Evolutionary conservation across 257 asterid genomes (phyloP), one percentile per base, ranked within the genome.

Genomic region (Solanum tacnaense): DNA sequence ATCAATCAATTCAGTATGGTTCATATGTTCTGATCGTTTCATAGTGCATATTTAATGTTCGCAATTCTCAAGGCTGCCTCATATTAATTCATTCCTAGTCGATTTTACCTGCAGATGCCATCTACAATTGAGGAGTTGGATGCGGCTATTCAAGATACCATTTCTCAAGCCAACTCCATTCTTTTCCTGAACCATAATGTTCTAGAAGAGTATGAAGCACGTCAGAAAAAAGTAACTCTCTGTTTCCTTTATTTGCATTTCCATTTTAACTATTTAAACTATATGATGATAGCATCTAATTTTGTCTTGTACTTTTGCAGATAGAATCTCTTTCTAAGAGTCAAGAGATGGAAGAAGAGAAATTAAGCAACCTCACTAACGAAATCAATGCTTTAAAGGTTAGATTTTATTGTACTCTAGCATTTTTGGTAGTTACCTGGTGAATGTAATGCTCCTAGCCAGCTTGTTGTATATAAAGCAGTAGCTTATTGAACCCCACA

Each of bases 141-240:
- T 90, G 97, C 96, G 86, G 95, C 98, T 72, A 94, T 97, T 87
- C 94, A 93, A 71, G 98, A 96, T 89, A 92, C 94, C 29, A 92
- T 87, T 92, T 90, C 95, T 84, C 93, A 97, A 94, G 98, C 99
- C 87, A 93, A 96, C 88, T 91, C 96, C 78, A 93, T 97, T 89
- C 98, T 96, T 83, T 96, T 86, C 89, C 98, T 94, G 83, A 97
- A 97, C 91, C 92, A 93, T 82, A 97, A 95, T 87, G 90, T 96
- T 88, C 93, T 97, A 88, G 98, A 94, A 91, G 98, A 96, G 91
- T 97, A 97, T 91, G 96, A 96, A 93, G 92, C 87, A 88, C 98
- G 98, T 65, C 98, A 90, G 91, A 93, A 84, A 90, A 92, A 95
- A 87, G 99, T 94, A 92, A 56, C 38, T 76, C 36, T 58, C 75